A percentile compares a stretch with the other conserved stretches of the same genome.
phyloP scores from a whole-genome alignment of 2,329 filamentous ascomycete species.

The Fonsecaea nubica region DNA sequence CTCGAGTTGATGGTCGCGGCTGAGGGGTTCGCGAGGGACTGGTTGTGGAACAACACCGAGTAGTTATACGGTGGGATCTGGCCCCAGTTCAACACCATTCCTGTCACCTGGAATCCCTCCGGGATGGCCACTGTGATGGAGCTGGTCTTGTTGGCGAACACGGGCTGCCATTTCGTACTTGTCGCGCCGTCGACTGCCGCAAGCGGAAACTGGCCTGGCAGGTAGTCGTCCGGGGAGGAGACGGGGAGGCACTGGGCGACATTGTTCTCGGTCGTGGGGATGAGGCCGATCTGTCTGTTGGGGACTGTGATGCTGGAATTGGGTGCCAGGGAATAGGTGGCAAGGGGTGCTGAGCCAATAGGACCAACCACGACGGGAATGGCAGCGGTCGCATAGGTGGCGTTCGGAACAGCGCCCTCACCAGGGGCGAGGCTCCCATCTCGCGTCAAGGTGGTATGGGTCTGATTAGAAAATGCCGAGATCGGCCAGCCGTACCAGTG shows the following conservation, averaged over 20 bases:
- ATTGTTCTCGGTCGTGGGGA: conserved; percentile 64
- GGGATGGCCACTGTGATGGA: conserved; percentile 64
- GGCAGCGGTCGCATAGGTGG: conserved; percentile 58
- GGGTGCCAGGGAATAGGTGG: conserved; percentile 54
- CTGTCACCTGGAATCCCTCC: conserved; percentile 44
- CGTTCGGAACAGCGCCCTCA: conserved; percentile 60
- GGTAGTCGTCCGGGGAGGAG: conserved; percentile 54
- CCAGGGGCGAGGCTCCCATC: conserved; percentile 48
- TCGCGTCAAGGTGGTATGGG: conserved; percentile 68
- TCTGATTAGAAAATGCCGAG: conserved; percentile 65
- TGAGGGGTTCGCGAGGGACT: conserved; percentile 42
- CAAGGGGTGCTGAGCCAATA: conserved; percentile 48
- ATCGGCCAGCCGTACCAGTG: conserved; percentile 72
- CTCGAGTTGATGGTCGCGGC: conserved; percentile 24
- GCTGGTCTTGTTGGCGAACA: conserved; percentile 56
- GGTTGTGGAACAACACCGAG: conserved; percentile 62
- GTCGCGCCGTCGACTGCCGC: conserved; percentile 70
- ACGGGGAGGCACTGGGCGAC: conserved; percentile 69
- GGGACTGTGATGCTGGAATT: conserved; percentile 61
- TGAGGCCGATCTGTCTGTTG: conserved; percentile 65
- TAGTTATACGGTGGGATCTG: conserved; percentile 61
- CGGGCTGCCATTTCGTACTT: conserved; percentile 71
- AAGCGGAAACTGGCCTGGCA: conserved; percentile 72
- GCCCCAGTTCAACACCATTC: conserved; percentile 67
- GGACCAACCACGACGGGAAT: conserved; percentile 66